These are phyloP conservation scores for Saraca asoca DNA, from an alignment of 331 rosid genomes.

Conservation along the genomic window DNA sequence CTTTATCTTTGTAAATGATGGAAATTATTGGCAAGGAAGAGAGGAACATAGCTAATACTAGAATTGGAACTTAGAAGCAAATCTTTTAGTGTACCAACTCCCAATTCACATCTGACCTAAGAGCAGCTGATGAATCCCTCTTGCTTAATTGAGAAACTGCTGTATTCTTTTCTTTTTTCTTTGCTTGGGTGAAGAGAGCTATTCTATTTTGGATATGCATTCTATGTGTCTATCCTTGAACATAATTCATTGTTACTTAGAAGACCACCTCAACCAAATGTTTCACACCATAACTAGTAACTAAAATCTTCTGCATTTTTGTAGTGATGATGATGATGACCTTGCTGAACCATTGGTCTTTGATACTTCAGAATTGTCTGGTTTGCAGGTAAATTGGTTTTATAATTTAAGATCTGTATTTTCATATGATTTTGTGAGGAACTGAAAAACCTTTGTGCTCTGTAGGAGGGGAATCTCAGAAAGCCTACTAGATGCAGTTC, in stretches of 20 bases:
- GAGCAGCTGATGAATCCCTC: too few relatives aligned
- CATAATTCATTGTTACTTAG: neutral
- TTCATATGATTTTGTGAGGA: slow-evolving; percentile 32
- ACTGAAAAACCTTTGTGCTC: slow-evolving; percentile 37
- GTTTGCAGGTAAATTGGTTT: slow-evolving; percentile 50
- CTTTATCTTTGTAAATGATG: neutral
- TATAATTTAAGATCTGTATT: slow-evolving; percentile 17
- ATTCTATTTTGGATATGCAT: slow-evolving; percentile 16
- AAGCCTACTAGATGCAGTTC: slow-evolving; percentile 48
- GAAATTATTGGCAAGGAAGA: neutral
- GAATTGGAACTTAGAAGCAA: too few relatives aligned
- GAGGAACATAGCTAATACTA: too few relatives aligned
- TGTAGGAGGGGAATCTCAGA: slow-evolving; percentile 53
- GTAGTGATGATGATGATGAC: slow-evolving; percentile 55
- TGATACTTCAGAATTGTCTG: slow-evolving; percentile 47
- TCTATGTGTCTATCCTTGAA: neutral
- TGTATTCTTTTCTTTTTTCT: too few relatives aligned
- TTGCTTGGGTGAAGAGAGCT: too few relatives aligned
- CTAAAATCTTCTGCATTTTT: slow-evolving; percentile 31
- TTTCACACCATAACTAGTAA: slow-evolving; percentile 25
- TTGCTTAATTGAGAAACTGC: too few relatives aligned
- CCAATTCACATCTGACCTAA: too few relatives aligned
- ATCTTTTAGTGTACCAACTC: too few relatives aligned
- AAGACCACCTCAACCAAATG: slow-evolving; percentile 22
- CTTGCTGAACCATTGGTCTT: slow-evolving; percentile 57